Conservation (phyloP, 2,329 filamentous ascomycete genomes). For the Leptographium flavum region DNA sequence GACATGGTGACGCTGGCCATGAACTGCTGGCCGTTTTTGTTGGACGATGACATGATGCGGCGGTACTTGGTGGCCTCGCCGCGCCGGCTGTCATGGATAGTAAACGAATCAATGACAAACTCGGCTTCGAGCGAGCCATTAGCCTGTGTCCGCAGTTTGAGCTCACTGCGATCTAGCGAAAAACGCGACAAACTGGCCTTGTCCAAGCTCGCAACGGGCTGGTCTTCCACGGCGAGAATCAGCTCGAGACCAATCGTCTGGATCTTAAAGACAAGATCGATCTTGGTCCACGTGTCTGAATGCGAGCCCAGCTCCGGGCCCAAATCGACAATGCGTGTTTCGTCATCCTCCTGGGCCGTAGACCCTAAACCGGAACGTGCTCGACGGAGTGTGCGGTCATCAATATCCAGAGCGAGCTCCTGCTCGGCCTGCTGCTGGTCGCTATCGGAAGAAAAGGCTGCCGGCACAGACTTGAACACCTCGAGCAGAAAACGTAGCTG, state of each 20-base stretch:
- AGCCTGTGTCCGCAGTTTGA: conserved; percentile 86
- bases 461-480: conserved; percentile 74
- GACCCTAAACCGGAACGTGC: conserved; percentile 26
- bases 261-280: conserved; percentile 84
- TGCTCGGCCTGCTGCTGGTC: conserved; percentile 58
- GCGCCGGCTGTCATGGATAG: conserved; percentile 81
- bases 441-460: conserved; percentile 54
- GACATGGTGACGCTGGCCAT: conserved; percentile 96
- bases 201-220: conserved; percentile 66
- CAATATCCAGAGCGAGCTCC: conserved; percentile 57
- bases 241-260: conserved; percentile 81
- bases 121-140: conserved; percentile 88
- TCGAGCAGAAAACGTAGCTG: conserved; percentile 84
- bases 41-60: conserved; percentile 95
- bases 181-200: conserved; percentile 82
- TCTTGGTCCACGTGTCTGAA: conserved; percentile 72
- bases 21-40: conserved; percentile 89
- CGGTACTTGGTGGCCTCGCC: conserved; percentile 89
- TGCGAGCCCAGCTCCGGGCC: conserved; percentile 56
- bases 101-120: conserved; percentile 84
- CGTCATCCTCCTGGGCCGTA: conserved; percentile 11
- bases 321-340: conserved; percentile 36
- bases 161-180: conserved; percentile 78
- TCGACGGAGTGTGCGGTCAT: conserved; percentile 34
- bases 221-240: conserved; percentile 58